phyloP scores from a whole-genome alignment of 306 rosid genomes.

The Cicer yamashitae region DNA sequence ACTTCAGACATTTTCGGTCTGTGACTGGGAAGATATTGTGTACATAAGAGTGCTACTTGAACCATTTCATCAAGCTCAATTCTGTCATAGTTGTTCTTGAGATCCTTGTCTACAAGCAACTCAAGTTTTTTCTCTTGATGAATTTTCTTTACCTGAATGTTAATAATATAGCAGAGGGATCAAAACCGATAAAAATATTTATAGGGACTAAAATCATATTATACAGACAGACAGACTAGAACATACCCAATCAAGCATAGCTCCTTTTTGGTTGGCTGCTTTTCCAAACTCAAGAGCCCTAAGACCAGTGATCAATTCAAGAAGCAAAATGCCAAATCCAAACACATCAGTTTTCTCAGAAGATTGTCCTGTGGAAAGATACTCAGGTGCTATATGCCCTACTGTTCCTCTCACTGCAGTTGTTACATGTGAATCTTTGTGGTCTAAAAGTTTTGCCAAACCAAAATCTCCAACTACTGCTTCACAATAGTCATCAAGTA shows the following conservation, averaged over 20 bases:
- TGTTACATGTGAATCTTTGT: constrained; percentile 93
- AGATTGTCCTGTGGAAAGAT: constrained; percentile 95
- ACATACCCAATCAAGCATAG: constrained; percentile 92
- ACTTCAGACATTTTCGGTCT: constrained; percentile 97
- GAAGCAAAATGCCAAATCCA: constrained; percentile 91
- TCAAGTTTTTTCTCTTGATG: constrained; percentile 85
- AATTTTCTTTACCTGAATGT: constrained; percentile 73
- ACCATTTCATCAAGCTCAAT: constrained; percentile 88
- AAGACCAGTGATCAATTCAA: constrained; percentile 87
- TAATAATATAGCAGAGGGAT: neutral
- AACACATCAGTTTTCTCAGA: constrained; percentile 96
- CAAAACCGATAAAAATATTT: neutral
- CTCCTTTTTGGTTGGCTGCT: constrained; percentile 90
- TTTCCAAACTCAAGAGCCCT: constrained; percentile 91
- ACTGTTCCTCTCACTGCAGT: constrained; percentile 96
- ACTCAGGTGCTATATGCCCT: constrained; percentile 96
- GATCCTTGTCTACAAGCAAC: constrained; percentile 87
- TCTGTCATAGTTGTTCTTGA: constrained; percentile 70
- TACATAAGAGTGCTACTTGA: constrained; percentile 87
- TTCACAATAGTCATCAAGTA: constrained; percentile 91
- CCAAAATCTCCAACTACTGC: constrained; percentile 98
- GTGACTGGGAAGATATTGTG: constrained; percentile 84
- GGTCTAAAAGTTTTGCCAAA: constrained; percentile 94
- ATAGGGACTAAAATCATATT: neutral
- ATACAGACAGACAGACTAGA: neutral